Conservation (phyloP, 1,284 basidiomycete species). For the Ganoderma lucidum region DNA sequence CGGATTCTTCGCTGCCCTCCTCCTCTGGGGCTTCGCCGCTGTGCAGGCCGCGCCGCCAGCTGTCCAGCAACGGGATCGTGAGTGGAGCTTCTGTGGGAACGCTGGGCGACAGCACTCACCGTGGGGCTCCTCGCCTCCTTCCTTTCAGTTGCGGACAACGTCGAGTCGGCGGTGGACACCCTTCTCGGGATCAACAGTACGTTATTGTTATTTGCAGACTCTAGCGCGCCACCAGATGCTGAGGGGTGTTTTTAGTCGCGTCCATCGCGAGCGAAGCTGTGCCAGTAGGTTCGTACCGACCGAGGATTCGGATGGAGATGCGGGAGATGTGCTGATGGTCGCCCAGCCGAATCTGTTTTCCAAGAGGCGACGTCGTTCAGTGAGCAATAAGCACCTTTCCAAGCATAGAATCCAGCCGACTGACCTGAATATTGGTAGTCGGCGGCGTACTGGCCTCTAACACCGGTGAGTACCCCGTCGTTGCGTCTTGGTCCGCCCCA, state of each 20-base stretch:
- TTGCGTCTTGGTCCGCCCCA: background rate
- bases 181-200: conserved; percentile 3
- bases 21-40: background rate
- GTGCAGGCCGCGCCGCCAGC: background rate
- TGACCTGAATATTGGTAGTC: background rate
- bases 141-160: background rate
- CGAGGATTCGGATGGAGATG: background rate
- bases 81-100: background rate
- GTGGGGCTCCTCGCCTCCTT: background rate
- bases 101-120: background rate
- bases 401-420: background rate
- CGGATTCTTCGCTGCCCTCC: conserved; percentile 5
- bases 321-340: background rate
- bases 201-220: background rate
- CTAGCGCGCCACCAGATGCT: background rate
- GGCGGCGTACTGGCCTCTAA: background rate
- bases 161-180: conserved; percentile 1
- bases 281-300: conserved; percentile 5
- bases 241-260: background rate
- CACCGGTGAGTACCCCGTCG: background rate
- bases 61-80: conserved; percentile 10
- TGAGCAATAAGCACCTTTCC: background rate
- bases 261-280: conserved; percentile 8
- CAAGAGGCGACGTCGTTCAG: conserved; percentile 8
- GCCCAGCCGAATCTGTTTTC: conserved; percentile 4